A percentile compares a stretch with the other conserved stretches of the same genome.
Conservation (phyloP, 345 rosid genomes). For the Firmiana major region DNA sequence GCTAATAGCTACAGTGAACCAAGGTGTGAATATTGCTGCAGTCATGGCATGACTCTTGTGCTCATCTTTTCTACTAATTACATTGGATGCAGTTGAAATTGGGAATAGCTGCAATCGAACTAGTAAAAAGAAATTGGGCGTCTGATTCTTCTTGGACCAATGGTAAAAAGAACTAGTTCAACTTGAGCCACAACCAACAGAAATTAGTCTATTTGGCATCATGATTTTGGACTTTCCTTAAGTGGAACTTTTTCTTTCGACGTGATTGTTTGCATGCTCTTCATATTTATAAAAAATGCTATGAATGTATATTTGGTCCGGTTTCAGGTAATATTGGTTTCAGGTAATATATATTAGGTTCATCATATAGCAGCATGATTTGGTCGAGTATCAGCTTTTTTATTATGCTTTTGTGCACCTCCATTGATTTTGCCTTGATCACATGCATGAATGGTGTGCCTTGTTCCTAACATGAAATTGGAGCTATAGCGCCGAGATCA, state of each 20-base stretch:
- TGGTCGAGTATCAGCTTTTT: background rate
- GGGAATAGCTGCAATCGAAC: background rate
- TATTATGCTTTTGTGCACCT: background rate
- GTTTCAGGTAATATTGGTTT: conserved; percentile 36
- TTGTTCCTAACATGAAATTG: background rate
- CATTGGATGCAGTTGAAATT: background rate
- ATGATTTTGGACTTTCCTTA: background rate
- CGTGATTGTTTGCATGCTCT: background rate
- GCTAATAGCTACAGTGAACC: background rate
- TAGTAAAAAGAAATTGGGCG: no score
- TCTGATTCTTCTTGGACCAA: background rate
- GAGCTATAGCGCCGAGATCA: background rate
- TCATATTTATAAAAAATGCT: conserved; percentile 17
- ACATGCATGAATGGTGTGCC: background rate
- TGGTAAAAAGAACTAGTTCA: background rate
- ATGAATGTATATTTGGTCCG: conserved; percentile 4
- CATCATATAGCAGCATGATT: background rate
- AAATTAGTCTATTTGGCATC: background rate
- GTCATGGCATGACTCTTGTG: background rate
- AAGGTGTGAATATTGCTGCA: background rate
- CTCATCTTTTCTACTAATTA: background rate
- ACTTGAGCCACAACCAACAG: background rate
- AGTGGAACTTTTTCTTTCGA: background rate
- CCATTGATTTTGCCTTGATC: background rate
- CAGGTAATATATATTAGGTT: background rate